These are phyloP conservation scores for Verticillium klebahnii DNA, from an alignment of 2,329 filamentous ascomycete genomes.

Conservation along the genomic window DNA sequence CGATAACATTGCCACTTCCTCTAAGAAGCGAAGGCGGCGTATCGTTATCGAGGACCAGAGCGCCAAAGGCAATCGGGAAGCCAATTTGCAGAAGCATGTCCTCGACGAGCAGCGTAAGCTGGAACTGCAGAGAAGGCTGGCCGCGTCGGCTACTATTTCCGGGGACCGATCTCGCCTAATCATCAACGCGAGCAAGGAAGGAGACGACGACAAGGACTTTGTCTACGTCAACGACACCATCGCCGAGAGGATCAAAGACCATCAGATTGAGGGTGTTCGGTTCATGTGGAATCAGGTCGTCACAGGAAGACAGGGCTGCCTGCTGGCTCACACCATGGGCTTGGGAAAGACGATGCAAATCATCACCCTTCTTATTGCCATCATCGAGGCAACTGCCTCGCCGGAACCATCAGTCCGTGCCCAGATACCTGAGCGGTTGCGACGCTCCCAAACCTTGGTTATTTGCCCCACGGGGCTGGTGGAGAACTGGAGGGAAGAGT, in stretches of 20 bases:
- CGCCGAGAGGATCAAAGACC: conserved; percentile 63
- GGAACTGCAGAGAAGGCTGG: conserved; percentile 42
- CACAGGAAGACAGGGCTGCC: conserved; percentile 64
- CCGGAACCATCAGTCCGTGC: conserved; percentile 46
- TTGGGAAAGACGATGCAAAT: conserved; percentile 91
- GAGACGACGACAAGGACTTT: conserved; percentile 52
- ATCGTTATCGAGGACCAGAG: conserved; percentile 40
- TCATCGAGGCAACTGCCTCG: conserved; percentile 63
- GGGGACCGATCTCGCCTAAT: conserved; percentile 49
- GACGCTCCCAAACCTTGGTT: conserved; percentile 60
- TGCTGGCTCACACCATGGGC: conserved; percentile 88
- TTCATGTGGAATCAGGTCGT: conserved; percentile 89
- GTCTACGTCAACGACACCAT: conserved; percentile 64
- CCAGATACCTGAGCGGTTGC: conserved; percentile 66
- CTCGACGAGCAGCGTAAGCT: conserved; percentile 48
- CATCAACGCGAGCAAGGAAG: conserved; percentile 62
- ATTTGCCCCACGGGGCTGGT: conserved; percentile 72
- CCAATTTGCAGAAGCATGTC: conserved; percentile 41
- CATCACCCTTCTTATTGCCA: conserved; percentile 73
- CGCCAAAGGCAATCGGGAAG: conserved; percentile 49
- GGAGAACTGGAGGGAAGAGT: conserved; percentile 79
- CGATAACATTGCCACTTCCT: conserved; percentile 19
- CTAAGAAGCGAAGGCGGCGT: conserved; percentile 40
- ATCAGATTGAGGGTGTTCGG: conserved; percentile 76
- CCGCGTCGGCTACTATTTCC: conserved; percentile 33